Evolutionary conservation across 139 green algal species (phyloP), one percentile per base, ranked within the genome.

Genomic region (Pycnococcus provasolii): DNA sequence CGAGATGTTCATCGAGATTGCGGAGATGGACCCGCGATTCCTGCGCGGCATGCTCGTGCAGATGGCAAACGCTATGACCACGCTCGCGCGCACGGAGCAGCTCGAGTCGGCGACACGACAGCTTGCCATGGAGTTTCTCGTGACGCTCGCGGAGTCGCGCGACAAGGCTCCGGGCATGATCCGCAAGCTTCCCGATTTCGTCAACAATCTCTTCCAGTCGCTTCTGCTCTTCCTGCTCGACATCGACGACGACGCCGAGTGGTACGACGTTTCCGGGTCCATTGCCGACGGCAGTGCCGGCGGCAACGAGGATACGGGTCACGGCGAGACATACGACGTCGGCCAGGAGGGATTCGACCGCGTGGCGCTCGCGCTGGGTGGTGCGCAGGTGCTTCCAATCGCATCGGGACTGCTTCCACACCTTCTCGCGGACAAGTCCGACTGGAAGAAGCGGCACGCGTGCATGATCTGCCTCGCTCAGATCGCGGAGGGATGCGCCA

Each of bases 401-500:
- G 88, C 86, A 46, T 81, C 71, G n/a, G 57, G 67, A 26, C 58
- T 89, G 68, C 82, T 98, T 63, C 85, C 83, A 4, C 42, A 68
- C 52, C 90, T 89, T 74, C 67, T 95, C 65, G 47, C 39, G 11
- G 84, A 93, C 71, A 2, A 69, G 60, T n/a, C n/a, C n/a, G 79
- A 94, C 72, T 99, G 94, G 94, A 78, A 82, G 64, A 88, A 94
- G 78, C 81, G 94, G 8, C 90, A 96, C 68, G 91, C 88, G 0
- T 83, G 85, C 11, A 87, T 99, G 39, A 91, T 97, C 66, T 86
- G 79, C 71, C 65, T 81, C 1, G 59, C 50, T 13, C n/a, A 99
- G 77, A 95, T 97, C 66, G 92, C 92, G 15, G 92, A 98, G 81
- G 92, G 92, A 26, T 98, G 92, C 79, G 64, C 59, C 26, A 97